Conservation (phyloP, 257 asterid species). For the Craterostigma plantagineum region DNA sequence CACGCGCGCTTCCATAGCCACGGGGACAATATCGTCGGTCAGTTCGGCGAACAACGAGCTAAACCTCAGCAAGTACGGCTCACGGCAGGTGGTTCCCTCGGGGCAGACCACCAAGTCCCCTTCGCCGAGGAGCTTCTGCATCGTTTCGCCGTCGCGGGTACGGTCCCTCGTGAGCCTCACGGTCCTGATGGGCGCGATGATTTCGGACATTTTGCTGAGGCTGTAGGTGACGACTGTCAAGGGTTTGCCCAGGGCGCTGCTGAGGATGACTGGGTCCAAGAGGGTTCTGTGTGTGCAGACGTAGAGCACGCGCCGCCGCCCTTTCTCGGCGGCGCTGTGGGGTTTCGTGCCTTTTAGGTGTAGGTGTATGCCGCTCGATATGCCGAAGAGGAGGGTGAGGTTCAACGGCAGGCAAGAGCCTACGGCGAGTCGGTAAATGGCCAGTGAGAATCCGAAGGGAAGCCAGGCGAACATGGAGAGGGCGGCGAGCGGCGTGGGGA, state of each 20-base stretch:
- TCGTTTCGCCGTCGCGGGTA: conserved; percentile 30
- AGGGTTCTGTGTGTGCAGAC: conserved; percentile 83
- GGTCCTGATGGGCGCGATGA: conserved; percentile 57
- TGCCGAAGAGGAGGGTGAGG: conserved; percentile 22
- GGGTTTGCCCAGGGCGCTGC: conserved; percentile 28
- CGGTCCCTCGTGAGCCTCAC: conserved; percentile 53
- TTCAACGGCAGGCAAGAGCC: conserved; percentile 43
- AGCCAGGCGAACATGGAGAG: conserved; percentile 69
- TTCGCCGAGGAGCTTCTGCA: conserved; percentile 32
- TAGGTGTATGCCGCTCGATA: conserved; percentile 28
- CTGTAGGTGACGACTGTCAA: conserved; percentile 83
- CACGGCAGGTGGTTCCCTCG: conserved; percentile 93
- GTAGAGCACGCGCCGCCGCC: conserved; percentile 38
- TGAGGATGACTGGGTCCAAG: conserved; percentile 66
- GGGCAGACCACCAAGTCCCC: conserved; percentile 89
- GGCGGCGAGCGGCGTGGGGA: conserved; percentile 63
- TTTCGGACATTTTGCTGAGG: conserved; percentile 69
- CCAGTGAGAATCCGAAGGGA: conserved; percentile 41
- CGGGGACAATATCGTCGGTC: conserved; percentile 72
- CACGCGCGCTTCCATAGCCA: conserved; percentile 55
- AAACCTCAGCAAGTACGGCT: conserved; percentile 68
- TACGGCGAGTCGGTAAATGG: conserved; percentile 34
- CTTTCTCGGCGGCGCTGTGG: conserved; percentile 10
- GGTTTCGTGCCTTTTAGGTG: conserved; percentile 20
- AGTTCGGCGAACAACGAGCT: conserved; percentile 81